Evolutionary conservation across 768 basidiomycete genomes (phyloP), one percentile per base, ranked within the genome.

Genomic region (Galerina sulciceps): DNA sequence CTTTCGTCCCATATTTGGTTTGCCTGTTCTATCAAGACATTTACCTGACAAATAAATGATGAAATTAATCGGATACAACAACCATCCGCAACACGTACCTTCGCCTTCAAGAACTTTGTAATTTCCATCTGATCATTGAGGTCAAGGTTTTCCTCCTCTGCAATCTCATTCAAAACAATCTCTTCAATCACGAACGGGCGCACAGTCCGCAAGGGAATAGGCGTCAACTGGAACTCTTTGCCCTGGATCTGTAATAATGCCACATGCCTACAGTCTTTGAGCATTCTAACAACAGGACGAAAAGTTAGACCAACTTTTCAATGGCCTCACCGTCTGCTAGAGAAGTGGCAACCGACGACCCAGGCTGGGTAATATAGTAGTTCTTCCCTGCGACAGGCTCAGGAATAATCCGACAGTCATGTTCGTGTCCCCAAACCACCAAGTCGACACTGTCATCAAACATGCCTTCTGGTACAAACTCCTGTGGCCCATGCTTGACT

Each of bases 371-470:
- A 67, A 99, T 94, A 67, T 84, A 88, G 75, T 99, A 99, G 14
- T 83, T 83, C 72, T 96, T 96, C 11, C 93, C 94, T 4, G 93
- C 88, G 8, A 99, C 96, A 5, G 87, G 83, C 67, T 97, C 94
- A 0, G 97, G 96, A 2, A 86, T 79, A 53, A 96, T 91, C 31
- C 96, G 86, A 67, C 96, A 99, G 72, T 99, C 97, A 69, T 99
- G 97, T 72, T 99, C 97, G 71, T 99, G 97, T 6, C 97, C 97
- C 97, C 97, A 99, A 2, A 99, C 81, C 6, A 99, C 93, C 14
- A 99, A 82, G 66, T 98, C 87, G 36, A 98, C 82, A 65, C 88
- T 90, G 68, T 99, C 94, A 69, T 99, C 96, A 65, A 99, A 99
- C 87, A 98, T 91, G 59, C 91, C 91, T 67, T 99, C 97, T 8